phyloP scores from a whole-genome alignment of 2,329 filamentous ascomycete genomes.

The Ramichloridium luteum region DNA sequence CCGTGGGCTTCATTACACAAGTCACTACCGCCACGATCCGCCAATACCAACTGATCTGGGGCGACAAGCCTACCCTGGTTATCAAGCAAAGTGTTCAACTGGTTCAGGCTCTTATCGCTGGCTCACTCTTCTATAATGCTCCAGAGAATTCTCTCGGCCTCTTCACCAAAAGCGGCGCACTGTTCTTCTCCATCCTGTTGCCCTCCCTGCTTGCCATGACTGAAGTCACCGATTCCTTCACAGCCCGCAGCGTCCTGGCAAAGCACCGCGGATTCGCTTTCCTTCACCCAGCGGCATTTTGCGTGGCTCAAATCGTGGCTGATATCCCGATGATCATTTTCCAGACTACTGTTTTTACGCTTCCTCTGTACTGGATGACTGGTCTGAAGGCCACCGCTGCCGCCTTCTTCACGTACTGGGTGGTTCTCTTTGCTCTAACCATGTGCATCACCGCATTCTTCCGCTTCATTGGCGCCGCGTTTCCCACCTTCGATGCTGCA shows the following conservation, averaged over 20 bases:
- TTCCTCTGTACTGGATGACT: constrained; percentile 54
- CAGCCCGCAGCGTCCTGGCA: constrained; percentile 34
- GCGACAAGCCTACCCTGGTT: constrained; percentile 51
- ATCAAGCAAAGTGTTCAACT: constrained; percentile 50
- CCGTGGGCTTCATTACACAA: constrained; percentile 43
- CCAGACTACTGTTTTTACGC: constrained; percentile 46
- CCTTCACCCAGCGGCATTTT: constrained; percentile 33
- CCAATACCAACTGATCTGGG: constrained; percentile 54
- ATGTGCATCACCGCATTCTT: constrained; percentile 35
- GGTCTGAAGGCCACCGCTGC: constrained; percentile 40
- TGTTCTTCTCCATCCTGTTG: constrained; percentile 53
- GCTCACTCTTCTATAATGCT: constrained; percentile 56
- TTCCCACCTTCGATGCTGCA: constrained; percentile 22
- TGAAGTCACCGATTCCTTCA: constrained; percentile 47
- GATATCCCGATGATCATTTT: constrained; percentile 45
- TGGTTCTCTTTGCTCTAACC: constrained; percentile 37
- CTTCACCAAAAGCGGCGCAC: constrained; percentile 51
- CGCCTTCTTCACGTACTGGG: constrained; percentile 52
- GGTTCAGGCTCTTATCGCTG: constrained; percentile 48
- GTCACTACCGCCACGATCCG: constrained; percentile 44
- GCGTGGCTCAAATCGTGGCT: constrained; percentile 39
- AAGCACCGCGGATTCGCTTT: constrained; percentile 33
- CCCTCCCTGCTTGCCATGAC: constrained; percentile 52
- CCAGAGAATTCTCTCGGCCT: constrained; percentile 46
- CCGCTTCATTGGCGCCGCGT: constrained; percentile 29